phyloP scores from a whole-genome alignment of 139 green algal genomes.

The Micromonas pusilla region DNA sequence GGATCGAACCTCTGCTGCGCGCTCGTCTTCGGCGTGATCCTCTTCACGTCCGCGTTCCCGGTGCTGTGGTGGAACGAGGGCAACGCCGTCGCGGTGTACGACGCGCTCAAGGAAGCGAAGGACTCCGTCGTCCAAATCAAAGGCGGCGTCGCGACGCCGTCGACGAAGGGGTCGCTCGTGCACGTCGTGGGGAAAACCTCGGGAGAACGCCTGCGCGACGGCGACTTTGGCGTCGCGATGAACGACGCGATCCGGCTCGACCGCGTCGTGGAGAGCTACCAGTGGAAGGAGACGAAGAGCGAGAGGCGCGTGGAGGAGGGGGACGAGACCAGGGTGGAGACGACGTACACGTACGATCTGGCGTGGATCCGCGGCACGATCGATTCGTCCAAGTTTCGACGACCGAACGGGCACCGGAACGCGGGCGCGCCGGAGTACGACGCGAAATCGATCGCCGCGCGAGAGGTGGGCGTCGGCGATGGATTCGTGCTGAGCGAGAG shows the following conservation, averaged over 20 bases:
- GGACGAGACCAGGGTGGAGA: not conserved
- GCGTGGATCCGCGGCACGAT: not conserved
- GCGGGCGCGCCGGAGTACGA: not conserved
- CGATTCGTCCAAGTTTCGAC: not conserved
- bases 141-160: not conserved
- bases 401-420: not conserved
- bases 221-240: not conserved
- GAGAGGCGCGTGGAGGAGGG: not conserved
- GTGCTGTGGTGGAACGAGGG: constrained; percentile 25
- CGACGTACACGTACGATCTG: constrained; percentile 4
- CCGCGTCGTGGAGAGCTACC: not conserved
- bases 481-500: not conserved
- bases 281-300: constrained; percentile 1
- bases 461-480: not conserved
- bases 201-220: not conserved
- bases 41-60: not conserved
- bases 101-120: not conserved
- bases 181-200: not conserved
- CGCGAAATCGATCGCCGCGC: not conserved
- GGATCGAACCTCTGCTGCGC: constrained; percentile 1
- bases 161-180: not conserved
- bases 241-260: not conserved
- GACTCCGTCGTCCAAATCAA: not conserved
- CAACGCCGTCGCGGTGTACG: not conserved
- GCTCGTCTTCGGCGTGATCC: not conserved